phyloP scores from a whole-genome alignment of 2,329 filamentous ascomycete genomes.

The Metarhizium brunneum region DNA sequence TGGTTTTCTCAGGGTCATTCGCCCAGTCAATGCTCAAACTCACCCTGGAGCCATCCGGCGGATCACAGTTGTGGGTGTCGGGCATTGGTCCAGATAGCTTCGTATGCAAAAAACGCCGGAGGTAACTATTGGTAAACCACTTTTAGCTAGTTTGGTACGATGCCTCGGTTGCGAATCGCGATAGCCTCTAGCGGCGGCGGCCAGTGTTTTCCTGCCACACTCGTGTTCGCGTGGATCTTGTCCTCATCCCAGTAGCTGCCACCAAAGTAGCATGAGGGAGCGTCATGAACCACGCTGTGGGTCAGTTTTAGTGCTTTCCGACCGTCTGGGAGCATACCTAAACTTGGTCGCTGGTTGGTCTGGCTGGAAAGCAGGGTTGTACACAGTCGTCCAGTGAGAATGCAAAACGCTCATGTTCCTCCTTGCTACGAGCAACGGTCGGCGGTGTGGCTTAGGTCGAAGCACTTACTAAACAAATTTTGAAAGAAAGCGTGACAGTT shows the following conservation, averaged over 20 bases:
- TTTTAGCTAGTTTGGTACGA: too few relatives aligned
- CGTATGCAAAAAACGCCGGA: too few relatives aligned
- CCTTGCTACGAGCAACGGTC: background rate
- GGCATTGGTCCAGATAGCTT: too few relatives aligned
- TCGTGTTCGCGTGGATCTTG: background rate
- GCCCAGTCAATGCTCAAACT: too few relatives aligned
- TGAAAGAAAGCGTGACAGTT: background rate
- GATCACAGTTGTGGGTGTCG: too few relatives aligned
- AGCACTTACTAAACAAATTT: background rate
- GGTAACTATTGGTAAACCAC: too few relatives aligned
- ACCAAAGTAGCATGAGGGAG: conserved; percentile 14
- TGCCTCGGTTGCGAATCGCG: too few relatives aligned
- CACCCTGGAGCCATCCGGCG: too few relatives aligned
- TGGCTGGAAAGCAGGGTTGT: background rate
- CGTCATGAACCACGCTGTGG: conserved; percentile 19
- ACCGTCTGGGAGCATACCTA: conserved; percentile 22
- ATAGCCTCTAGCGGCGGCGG: too few relatives aligned
- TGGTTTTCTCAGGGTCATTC: too few relatives aligned
- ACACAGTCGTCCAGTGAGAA: background rate
- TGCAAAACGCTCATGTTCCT: background rate
- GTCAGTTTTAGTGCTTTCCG: conserved; percentile 19
- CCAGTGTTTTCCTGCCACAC: too few relatives aligned
- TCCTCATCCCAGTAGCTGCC: conserved; percentile 6
- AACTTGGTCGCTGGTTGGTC: conserved; percentile 14
- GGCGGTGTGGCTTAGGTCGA: conserved; percentile 1